Evolutionary conservation across 768 basidiomycete genomes (phyloP), one percentile per base, ranked within the genome.

Genomic region (Termitomyces sp.): DNA sequence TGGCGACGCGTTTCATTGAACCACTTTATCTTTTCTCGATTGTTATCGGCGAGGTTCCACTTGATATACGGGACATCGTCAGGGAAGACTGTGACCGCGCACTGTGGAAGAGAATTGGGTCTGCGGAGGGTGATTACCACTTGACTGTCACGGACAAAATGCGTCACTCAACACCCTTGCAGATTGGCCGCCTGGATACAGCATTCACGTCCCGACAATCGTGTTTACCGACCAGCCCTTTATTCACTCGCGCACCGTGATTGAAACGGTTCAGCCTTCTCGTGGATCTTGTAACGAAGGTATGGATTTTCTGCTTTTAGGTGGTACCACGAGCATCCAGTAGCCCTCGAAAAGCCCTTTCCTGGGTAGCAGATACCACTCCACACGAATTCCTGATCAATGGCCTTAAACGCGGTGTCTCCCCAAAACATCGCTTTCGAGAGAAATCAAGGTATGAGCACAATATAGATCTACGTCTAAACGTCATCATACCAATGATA

Each of bases 391-490:
- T 91, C 22, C 65, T 93, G 47, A 89, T 90, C 61, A 90, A 90
- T 60, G 92, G 92, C 2, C 72, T 86, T n/a, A 86, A 81, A 64
- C 84, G 92, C 46, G 92, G 92, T 2, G 83, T 89, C 1, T 74
- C 88, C 11, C 81, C 86, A 0, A 92, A 89, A 66, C 82, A 90
- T 63, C 78, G 87, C 26, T 75, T 81, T 60, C 78, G 78, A 33
- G 71, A 79, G 7, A 86, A 86, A 68, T 84, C 81, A 41, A 81
- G 85, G 91, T 87, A 1, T 5, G 35, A 49, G 11, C 24, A 14
- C 43, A 20, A 13, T 28, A 40, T 18, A 3, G 16, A 1, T 40
- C 3, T 18, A 45, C 52, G 18, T 4, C 22, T 9, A 20, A 18
- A 4, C 8, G 30, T 8, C 3, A 11, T 49, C 14, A 47, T 35